Conservation (phyloP, 1,284 basidiomycete species). For the Malassezia brasiliensis region DNA sequence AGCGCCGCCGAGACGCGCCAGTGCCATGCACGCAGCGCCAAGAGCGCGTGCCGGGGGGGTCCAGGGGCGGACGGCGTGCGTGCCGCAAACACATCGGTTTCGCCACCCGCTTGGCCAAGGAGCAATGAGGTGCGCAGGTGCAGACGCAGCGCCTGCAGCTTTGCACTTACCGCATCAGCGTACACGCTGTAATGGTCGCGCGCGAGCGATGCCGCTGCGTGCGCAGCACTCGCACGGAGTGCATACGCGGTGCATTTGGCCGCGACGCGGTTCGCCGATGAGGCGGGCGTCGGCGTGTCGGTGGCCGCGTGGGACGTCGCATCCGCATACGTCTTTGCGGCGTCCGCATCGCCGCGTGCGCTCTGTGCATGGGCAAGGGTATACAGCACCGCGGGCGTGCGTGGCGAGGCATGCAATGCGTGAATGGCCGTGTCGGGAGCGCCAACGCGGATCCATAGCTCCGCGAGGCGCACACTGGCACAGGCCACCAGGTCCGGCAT, state of each 20-base stretch:
- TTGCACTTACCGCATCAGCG: background rate
- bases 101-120: background rate
- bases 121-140: background rate
- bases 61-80: background rate
- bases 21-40: background rate
- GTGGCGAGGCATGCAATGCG: background rate
- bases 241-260: constrained; percentile 2
- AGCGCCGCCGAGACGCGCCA: background rate
- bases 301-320: background rate
- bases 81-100: background rate
- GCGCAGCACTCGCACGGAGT: constrained; percentile 4
- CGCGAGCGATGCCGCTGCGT: background rate
- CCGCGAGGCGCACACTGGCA: too few relatives aligned
- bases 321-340: background rate
- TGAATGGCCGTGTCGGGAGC: background rate
- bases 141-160: background rate
- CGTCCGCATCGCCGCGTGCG: background rate
- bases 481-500: too few relatives aligned
- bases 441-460: too few relatives aligned
- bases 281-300: too few relatives aligned
- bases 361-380: too few relatives aligned
- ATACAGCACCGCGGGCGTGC: too few relatives aligned
- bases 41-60: background rate
- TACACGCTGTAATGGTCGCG: background rate
- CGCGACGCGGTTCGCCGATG: too few relatives aligned